Evolutionary conservation across 2,329 filamentous ascomycete species (phyloP), one percentile per base, ranked within the genome.

Genomic region (Neophaeococcomyces aloes): DNA sequence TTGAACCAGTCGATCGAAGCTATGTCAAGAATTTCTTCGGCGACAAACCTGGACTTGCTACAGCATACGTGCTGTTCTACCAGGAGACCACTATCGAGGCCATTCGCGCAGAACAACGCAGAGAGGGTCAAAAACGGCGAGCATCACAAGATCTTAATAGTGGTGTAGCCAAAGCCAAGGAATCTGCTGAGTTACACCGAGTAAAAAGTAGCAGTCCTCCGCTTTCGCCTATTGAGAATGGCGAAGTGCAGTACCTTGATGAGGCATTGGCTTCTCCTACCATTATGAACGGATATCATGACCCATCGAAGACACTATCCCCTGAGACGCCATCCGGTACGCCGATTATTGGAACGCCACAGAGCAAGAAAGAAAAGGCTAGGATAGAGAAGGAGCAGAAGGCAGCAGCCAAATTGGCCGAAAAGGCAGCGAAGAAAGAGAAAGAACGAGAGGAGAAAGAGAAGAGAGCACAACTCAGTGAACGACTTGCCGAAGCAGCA

Each of bases 1-100:
- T 98, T 3, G 91, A 98, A 61, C 91, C 91, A 0, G 91, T 98
- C 4, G 87, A 95, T 62, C 95, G 95, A 64, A 81, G 84, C 59
- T 98, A 93, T 58, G 91, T 98, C 29, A 78, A 83, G 52, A 95
- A 94, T 61, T 98, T 98, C 65, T 98, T 98, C 56, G 91, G 91
- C 13, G 91, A 95, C 60, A 86, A 84, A 57, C 81, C 83, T 0
- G 87, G 86, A 2, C 78, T 93, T 62, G 91, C 91, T 7, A 95
- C 88, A 56, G 91, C 91, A 23, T 98, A 98, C 57, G 88, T 98
- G 13, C 70, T 98, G 7, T 98, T 98, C 63, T 98, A 98, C 65
- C 91, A 95, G 61, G 89, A 98, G 63, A 96, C 79, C 2, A 83
- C 78, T 0, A 60, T 79, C 19, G 79, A 83, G 57, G 77, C 76